phyloP scores from a whole-genome alignment of 257 asterid species.

The Echites panduratus region DNA sequence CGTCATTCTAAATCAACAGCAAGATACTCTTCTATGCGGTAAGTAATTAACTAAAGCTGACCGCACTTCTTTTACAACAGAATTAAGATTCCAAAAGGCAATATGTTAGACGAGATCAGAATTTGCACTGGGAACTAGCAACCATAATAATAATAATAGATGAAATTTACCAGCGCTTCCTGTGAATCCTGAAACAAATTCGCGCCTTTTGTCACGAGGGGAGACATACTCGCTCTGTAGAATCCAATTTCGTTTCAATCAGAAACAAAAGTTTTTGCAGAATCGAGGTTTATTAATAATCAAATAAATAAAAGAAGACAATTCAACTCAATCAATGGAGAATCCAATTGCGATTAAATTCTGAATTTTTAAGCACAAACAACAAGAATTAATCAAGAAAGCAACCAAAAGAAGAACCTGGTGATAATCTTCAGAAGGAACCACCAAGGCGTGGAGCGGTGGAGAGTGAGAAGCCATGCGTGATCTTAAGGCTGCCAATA shows the following conservation, averaged over 20 bases:
- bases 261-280: neutral
- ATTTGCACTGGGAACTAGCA: neutral
- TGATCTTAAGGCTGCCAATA: conserved; percentile 56
- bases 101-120: neutral
- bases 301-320: neutral
- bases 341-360: neutral
- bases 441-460: conserved; percentile 70
- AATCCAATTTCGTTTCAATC: conserved; percentile 1
- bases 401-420: conserved; percentile 46
- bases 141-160: neutral
- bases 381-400: neutral
- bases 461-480: conserved; percentile 82
- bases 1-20: neutral
- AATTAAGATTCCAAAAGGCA: neutral
- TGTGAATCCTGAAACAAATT: conserved; percentile 78
- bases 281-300: neutral
- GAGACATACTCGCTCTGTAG: conserved; percentile 94
- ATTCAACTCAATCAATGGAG: neutral
- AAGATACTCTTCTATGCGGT: too few species aligned
- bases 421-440: conserved; percentile 94
- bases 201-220: conserved; percentile 82
- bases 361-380: neutral
- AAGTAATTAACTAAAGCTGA: neutral
- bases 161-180: conserved; percentile 80
- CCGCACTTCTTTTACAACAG: neutral